A percentile compares a stretch with the other conserved stretches of the same genome.
phyloP scores from a whole-genome alignment of 129 eudicot species.

The Pseudognaphalium luteoalbum region DNA sequence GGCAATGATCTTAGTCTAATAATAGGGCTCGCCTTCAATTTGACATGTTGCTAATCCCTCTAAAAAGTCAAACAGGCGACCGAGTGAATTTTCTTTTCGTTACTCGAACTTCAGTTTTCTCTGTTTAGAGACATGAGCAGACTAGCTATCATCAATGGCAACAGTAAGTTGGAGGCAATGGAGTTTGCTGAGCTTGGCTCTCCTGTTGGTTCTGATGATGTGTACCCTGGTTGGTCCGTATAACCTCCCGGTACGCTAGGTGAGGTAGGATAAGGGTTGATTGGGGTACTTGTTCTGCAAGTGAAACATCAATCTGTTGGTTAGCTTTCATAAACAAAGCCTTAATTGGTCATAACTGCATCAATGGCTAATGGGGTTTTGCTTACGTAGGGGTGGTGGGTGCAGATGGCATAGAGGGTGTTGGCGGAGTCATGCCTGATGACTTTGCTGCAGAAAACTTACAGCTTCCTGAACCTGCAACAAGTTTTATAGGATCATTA shows the following conservation, averaged over 20 bases:
- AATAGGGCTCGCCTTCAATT: constrained; percentile 37
- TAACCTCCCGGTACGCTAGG: constrained; percentile 57
- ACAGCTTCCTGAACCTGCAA: constrained; percentile 75
- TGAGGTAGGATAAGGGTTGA: constrained; percentile 53
- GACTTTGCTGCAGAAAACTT: constrained; percentile 48
- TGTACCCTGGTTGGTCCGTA: constrained; percentile 65
- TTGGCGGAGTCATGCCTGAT: constrained; percentile 40
- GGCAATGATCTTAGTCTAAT: constrained; percentile 33
- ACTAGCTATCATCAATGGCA: constrained; percentile 40
- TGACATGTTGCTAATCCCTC: constrained; percentile 34
- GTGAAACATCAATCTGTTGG: constrained; percentile 18
- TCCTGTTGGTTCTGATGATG: constrained; percentile 67
- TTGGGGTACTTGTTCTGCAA: constrained; percentile 68
- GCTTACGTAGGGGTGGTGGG: constrained; percentile 49
- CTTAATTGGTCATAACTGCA: background rate
- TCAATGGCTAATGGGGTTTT: background rate
- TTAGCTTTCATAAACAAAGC: constrained; percentile 8
- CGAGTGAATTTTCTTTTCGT: constrained; percentile 42
- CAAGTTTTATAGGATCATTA: background rate
- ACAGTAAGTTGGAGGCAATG: constrained; percentile 34
- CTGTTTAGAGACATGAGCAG: constrained; percentile 45
- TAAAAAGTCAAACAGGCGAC: constrained; percentile 33
- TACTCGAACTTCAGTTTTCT: constrained; percentile 29
- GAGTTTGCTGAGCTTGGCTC: constrained; percentile 63
- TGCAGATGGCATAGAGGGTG: constrained; percentile 33